phyloP scores from a whole-genome alignment of 768 basidiomycete species.

The Collybiopsis luxurians region DNA sequence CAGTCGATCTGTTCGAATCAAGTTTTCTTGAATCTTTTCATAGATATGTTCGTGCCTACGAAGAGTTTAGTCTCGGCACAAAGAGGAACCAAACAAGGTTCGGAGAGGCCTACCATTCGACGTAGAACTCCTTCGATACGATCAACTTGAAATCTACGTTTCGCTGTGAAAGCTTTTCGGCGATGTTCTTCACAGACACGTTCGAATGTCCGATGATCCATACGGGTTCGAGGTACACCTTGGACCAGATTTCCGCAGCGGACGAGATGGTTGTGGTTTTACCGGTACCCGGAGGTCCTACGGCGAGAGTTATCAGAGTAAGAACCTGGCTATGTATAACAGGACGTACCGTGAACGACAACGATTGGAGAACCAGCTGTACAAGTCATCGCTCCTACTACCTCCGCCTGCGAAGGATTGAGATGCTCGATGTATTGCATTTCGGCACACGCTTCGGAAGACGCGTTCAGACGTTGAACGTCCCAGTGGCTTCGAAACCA shows the following conservation, averaged over 20 bases:
- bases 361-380: slow-evolving; percentile 22
- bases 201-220: slow-evolving; percentile 51
- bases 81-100: too few species aligned
- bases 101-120: slow-evolving; percentile 35
- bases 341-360: slow-evolving; percentile 34
- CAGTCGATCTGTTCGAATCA: slow-evolving; percentile 43
- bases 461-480: not conserved
- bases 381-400: slow-evolving; percentile 34
- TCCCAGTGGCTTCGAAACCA: slow-evolving; percentile 35
- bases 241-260: slow-evolving; percentile 34
- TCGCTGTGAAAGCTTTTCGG: slow-evolving; percentile 36
- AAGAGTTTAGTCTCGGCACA: too few species aligned
- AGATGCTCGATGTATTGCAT: slow-evolving; percentile 13
- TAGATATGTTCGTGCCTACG: slow-evolving; percentile 55
- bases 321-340: not conserved
- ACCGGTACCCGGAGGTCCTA: slow-evolving; percentile 52
- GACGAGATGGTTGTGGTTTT: slow-evolving; percentile 53
- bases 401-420: slow-evolving; percentile 36
- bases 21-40: slow-evolving; percentile 22
- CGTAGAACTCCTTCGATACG: slow-evolving; percentile 47
- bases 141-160: slow-evolving; percentile 38
- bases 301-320: too few species aligned
- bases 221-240: slow-evolving; percentile 11
- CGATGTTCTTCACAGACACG: slow-evolving; percentile 50
- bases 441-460: not conserved